phyloP scores from a whole-genome alignment of 2,329 filamentous ascomycete genomes.

The Diaporthe destruens region DNA sequence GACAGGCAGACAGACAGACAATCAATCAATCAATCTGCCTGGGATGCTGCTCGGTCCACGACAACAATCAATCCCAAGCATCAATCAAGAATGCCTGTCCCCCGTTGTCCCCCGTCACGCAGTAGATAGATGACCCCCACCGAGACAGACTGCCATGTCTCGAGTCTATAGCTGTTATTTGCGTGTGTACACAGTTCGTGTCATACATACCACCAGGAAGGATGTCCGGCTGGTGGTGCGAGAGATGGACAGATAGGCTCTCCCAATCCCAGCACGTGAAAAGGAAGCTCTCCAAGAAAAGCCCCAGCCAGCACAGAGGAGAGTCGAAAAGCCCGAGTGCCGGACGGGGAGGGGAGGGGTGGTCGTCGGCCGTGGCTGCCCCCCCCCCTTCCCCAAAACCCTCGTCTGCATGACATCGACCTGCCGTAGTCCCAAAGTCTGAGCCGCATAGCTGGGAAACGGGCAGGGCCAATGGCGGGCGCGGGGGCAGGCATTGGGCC shows the following conservation, averaged over 20 bases:
- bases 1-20: neutral
- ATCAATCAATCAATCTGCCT: neutral
- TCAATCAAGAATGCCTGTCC: neutral
- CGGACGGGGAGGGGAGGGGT: neutral
- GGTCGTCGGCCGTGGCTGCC: conserved; percentile 22
- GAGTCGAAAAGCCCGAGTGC: conserved; percentile 1
- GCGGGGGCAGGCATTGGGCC: conserved; percentile 12
- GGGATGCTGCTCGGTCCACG: neutral
- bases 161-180: conserved; percentile 1
- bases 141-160: conserved; percentile 15
- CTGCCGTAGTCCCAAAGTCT: conserved; percentile 30
- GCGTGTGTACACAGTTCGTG: neutral
- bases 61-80: neutral
- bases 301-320: no score
- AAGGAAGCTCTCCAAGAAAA: neutral
- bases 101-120: neutral
- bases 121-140: neutral
- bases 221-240: neutral
- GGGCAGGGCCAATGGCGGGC: conserved; percentile 19
- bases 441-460: conserved; percentile 31
- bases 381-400: neutral
- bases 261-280: no score
- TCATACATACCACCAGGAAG: neutral
- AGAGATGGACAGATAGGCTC: no score
- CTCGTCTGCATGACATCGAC: conserved; percentile 28